These are phyloP conservation scores for Smithsoniella earleae DNA, from an alignment of 163 green algal species.

Conservation along the genomic window DNA sequence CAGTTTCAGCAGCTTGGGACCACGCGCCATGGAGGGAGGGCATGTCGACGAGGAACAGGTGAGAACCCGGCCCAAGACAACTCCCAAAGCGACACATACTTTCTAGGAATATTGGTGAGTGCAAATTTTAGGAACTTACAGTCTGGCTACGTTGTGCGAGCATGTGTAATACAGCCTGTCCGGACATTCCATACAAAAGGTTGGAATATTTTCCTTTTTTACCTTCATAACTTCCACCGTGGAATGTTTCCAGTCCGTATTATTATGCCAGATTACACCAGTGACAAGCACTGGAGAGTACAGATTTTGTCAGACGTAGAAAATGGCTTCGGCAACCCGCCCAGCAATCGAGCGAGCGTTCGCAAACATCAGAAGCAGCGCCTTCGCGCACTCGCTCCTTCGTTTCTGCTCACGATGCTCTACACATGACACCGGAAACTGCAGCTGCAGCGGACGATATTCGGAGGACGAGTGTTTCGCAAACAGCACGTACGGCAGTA, in stretches of 20 bases:
- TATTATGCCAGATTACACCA: too few relatives aligned
- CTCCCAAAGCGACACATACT: background rate
- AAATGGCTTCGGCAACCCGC: background rate
- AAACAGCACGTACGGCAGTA: background rate
- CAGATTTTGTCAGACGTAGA: conserved; percentile 18
- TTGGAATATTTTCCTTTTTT: too few relatives aligned
- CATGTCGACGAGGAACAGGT: conserved; percentile 27
- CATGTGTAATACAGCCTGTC: too few relatives aligned
- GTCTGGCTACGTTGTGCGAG: too few relatives aligned
- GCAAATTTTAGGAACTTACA: background rate
- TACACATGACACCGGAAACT: conserved; percentile 3
- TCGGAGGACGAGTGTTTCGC: background rate
- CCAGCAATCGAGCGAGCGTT: background rate
- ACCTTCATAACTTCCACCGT: too few relatives aligned
- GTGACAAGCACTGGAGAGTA: too few relatives aligned
- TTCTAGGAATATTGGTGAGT: background rate
- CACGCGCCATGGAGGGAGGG: background rate
- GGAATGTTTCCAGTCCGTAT: too few relatives aligned
- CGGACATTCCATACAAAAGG: too few relatives aligned
- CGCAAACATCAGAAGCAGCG: background rate
- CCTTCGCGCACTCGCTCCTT: background rate
- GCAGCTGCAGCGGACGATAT: conserved; percentile 14
- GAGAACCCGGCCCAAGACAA: background rate
- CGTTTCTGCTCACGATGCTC: conserved; percentile 3
- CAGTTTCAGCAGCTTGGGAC: background rate